These are phyloP conservation scores for Erysimum cheiranthoides DNA, from an alignment of 345 rosid genomes.

Conservation along the genomic window DNA sequence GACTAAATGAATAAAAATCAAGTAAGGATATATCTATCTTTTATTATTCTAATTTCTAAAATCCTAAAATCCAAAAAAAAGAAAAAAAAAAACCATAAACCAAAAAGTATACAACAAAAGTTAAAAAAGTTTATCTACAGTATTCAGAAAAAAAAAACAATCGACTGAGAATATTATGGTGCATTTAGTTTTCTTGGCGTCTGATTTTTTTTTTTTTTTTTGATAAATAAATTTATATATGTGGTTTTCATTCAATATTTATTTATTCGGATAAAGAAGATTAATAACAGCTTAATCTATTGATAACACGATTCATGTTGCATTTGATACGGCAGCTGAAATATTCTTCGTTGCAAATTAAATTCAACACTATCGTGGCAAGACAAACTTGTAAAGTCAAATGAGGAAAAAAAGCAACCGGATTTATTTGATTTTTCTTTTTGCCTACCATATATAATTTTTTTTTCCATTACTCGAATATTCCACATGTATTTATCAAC, in stretches of 20 bases:
- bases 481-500: constrained; percentile 6
- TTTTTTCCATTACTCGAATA: not conserved
- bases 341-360: not conserved
- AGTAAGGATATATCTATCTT: too few species aligned
- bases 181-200: too few species aligned
- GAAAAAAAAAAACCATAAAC: too few species aligned
- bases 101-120: too few species aligned
- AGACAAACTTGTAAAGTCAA: constrained; percentile 18
- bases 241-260: not conserved
- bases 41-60: too few species aligned
- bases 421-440: not conserved
- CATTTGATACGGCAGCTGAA: constrained; percentile 26
- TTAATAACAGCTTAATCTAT: not conserved
- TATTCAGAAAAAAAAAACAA: too few species aligned
- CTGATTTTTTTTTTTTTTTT: too few species aligned
- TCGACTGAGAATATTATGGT: too few species aligned
- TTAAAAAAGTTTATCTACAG: too few species aligned
- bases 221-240: too few species aligned
- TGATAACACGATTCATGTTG: not conserved
- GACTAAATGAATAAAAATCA: too few species aligned
- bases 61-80: too few species aligned
- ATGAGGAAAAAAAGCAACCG: not conserved
- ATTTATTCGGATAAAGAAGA: not conserved
- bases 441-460: not conserved
- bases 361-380: constrained; percentile 1